Evolutionary conservation across 2,329 filamentous ascomycete species (phyloP).

Genomic region (Botrytis tulipae): DNA sequence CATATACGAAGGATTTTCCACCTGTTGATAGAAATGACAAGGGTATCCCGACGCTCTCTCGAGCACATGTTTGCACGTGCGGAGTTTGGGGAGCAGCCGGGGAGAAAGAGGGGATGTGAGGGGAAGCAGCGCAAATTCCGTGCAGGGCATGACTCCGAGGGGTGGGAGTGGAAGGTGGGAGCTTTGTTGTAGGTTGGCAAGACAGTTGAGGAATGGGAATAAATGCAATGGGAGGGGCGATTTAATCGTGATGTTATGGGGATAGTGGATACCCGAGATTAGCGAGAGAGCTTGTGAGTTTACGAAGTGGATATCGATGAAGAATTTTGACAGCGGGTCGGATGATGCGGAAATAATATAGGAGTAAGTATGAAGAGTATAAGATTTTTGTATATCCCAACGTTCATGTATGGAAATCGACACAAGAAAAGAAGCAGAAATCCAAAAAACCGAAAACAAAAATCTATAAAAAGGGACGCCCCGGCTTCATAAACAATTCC

Average conservation of each 20-base stretch:
- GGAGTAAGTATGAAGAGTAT: background rate
- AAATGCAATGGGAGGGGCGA: background rate
- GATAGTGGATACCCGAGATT: background rate
- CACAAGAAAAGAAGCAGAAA: background rate
- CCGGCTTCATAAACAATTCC: background rate
- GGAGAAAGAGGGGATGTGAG: constrained; percentile 3
- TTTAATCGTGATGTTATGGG: background rate
- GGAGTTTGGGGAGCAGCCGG: background rate
- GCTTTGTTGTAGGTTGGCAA: too few species aligned
- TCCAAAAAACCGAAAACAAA: background rate
- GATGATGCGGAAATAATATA: background rate
- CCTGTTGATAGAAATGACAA: constrained; percentile 44
- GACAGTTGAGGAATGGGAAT: background rate
- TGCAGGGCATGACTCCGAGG: background rate
- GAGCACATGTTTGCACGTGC: background rate
- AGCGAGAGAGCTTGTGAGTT: background rate
- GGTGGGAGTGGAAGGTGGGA: background rate
- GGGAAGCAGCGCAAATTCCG: constrained; percentile 3
- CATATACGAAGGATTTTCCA: constrained; percentile 44
- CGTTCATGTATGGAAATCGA: background rate
- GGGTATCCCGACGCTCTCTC: constrained; percentile 38
- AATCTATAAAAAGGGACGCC: background rate
- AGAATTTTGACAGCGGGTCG: background rate
- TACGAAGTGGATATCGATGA: background rate
- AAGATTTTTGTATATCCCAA: background rate